Conservation (phyloP, 495 filamentous ascomycete species). For the Penicillium soppii region DNA sequence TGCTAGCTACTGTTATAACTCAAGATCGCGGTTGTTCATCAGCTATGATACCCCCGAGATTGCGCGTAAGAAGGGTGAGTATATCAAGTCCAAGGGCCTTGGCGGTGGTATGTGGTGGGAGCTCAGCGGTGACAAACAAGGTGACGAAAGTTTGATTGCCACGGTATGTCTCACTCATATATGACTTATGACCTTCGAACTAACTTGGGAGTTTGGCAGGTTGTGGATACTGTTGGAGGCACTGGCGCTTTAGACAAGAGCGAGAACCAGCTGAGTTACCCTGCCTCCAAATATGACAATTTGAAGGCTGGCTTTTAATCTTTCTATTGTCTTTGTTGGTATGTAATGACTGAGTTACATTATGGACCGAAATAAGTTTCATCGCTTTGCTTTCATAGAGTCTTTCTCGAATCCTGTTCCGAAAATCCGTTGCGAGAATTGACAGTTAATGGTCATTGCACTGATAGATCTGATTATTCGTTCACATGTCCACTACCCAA, state of each 20-base stretch:
- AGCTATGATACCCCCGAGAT: constrained; percentile 70
- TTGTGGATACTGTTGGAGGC: constrained; percentile 31
- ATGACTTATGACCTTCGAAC: too few species aligned
- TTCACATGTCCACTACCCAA: too few species aligned
- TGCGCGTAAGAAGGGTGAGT: constrained; percentile 61
- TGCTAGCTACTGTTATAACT: constrained; percentile 73
- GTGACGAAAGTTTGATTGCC: constrained; percentile 57
- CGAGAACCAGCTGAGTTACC: constrained; percentile 35
- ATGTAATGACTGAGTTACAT: too few species aligned
- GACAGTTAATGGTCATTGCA: too few species aligned
- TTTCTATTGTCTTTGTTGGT: too few species aligned
- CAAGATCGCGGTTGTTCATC: constrained; percentile 56
- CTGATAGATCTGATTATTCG: too few species aligned
- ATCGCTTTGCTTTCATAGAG: too few species aligned
- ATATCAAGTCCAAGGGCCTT: constrained; percentile 60
- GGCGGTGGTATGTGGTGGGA: constrained; percentile 95
- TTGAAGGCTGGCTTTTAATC: too few species aligned
- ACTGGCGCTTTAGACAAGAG: constrained; percentile 21
- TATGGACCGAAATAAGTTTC: too few species aligned
- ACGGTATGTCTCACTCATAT: constrained; percentile 36
- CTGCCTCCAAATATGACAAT: constrained; percentile 32
- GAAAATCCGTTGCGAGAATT: too few species aligned
- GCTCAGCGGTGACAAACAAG: constrained; percentile 66
- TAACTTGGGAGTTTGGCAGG: too few species aligned
- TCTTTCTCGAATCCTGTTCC: too few species aligned